These are phyloP conservation scores for Alternaria tenuissima DNA, from an alignment of 2,329 filamentous ascomycete genomes.

Conservation along the genomic window DNA sequence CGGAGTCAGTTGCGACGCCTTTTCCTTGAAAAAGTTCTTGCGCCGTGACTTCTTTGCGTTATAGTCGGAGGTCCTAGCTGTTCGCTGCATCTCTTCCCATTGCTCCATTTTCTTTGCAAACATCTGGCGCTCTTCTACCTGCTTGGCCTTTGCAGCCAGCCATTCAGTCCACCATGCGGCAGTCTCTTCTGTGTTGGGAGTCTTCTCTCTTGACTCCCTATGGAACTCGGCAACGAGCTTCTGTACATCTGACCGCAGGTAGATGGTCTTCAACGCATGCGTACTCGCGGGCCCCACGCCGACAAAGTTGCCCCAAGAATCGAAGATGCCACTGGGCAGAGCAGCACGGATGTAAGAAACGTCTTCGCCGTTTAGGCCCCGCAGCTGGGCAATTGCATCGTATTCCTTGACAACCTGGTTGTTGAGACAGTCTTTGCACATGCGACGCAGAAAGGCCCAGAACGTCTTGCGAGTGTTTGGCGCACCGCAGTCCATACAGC, in stretches of 20 bases:
- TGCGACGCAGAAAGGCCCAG: constrained; percentile 54
- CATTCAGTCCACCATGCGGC: constrained; percentile 33
- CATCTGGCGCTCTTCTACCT: constrained; percentile 41
- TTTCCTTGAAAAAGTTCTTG: constrained; percentile 48
- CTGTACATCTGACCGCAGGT: constrained; percentile 41
- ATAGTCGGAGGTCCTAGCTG: constrained; percentile 40
- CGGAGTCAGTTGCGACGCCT: constrained; percentile 47
- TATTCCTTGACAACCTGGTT: constrained; percentile 44
- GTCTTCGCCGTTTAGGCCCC: constrained; percentile 38
- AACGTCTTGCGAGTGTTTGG: constrained; percentile 52
- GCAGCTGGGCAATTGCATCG: constrained; percentile 39
- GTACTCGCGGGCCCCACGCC: constrained; percentile 46
- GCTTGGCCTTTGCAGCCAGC: constrained; percentile 32
- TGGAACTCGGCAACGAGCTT: constrained; percentile 38
- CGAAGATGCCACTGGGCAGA: constrained; percentile 46
- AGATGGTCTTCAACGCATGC: constrained; percentile 46
- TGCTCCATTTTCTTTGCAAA: constrained; percentile 50
- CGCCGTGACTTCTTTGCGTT: constrained; percentile 45
- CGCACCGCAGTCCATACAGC: constrained; percentile 51
- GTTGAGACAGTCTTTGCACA: constrained; percentile 52
- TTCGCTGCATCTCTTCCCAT: constrained; percentile 47
- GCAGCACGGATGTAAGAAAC: constrained; percentile 39
- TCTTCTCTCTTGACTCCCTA: constrained; percentile 24
- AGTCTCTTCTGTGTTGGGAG: constrained; percentile 29
- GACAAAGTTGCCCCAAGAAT: constrained; percentile 52